A percentile compares a stretch with the other conserved stretches of the same genome.
Evolutionary conservation across 2,329 filamentous ascomycete species (phyloP).

Genomic region (Sporothrix globosa): DNA sequence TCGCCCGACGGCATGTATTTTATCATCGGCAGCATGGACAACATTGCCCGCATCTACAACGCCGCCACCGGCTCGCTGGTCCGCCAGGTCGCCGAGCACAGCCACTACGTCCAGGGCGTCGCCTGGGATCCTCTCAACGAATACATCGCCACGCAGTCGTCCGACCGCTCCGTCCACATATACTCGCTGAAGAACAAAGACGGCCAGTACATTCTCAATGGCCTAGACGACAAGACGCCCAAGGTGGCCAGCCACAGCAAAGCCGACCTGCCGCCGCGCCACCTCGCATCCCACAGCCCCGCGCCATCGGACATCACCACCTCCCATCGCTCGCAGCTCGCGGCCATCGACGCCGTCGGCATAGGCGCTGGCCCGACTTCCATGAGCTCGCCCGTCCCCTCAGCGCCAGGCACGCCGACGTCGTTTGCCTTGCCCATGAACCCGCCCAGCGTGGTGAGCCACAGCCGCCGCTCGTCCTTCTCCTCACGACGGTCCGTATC

Average conservation of each 20-base stretch:
- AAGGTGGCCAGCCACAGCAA: conserved; percentile 77
- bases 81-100: conserved; percentile 94
- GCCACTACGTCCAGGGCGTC: conserved; percentile 97
- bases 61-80: conserved; percentile 71
- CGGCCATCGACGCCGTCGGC: conserved; percentile 55
- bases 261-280: conserved; percentile 88
- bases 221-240: conserved; percentile 66
- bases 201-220: conserved; percentile 80
- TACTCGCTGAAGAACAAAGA: conserved; percentile 97
- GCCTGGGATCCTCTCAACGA: conserved; percentile 98
- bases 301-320: conserved; percentile 75
- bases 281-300: conserved; percentile 89
- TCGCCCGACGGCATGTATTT: conserved; percentile 96
- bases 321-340: conserved; percentile 63
- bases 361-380: conserved; percentile 50
- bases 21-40: conserved; percentile 99
- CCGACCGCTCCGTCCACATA: conserved; percentile 95
- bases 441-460: conserved; percentile 82
- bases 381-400: conserved; percentile 78
- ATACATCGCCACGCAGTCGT: conserved; percentile 97
- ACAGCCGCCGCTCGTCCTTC: conserved; percentile 93
- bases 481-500: conserved; percentile 86
- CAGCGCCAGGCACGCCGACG: conserved; percentile 90
- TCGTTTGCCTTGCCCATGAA: conserved; percentile 94
- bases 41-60: conserved; percentile 95